A percentile compares a stretch with the other conserved stretches of the same genome.
Conservation (phyloP, 2,329 filamentous ascomycete genomes). For the Monilinia fructicola region DNA sequence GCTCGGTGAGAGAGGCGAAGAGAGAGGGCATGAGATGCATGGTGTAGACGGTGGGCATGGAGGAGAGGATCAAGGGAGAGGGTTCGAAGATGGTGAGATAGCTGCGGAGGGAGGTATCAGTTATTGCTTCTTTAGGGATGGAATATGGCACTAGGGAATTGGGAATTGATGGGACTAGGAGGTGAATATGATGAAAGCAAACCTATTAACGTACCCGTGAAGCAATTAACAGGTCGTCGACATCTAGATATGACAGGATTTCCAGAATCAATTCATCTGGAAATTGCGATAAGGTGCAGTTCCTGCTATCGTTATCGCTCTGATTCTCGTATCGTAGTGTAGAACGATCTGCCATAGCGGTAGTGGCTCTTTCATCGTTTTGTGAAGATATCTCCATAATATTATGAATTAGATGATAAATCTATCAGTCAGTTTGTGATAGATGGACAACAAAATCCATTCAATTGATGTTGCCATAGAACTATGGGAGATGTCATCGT, state of each 20-base stretch:
- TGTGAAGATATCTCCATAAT: not conserved
- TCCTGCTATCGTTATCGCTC: constrained; percentile 1
- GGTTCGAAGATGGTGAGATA: constrained; percentile 55
- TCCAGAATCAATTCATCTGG: constrained; percentile 45
- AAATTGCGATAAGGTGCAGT: constrained; percentile 17
- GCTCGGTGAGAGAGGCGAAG: constrained; percentile 59
- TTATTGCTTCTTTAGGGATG: not conserved
- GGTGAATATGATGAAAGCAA: not conserved
- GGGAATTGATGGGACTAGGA: too few species aligned
- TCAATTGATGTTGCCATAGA: constrained; percentile 2
- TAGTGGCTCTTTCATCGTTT: not conserved
- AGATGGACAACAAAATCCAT: not conserved
- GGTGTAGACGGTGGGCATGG: constrained; percentile 60
- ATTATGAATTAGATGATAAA: not conserved
- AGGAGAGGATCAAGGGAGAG: constrained; percentile 66
- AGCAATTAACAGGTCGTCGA: constrained; percentile 43
- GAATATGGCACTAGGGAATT: not conserved
- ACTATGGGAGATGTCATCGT: not conserved
- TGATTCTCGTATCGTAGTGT: not conserved
- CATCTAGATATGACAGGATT: constrained; percentile 47
- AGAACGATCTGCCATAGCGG: not conserved
- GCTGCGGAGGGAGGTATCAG: constrained; percentile 31
- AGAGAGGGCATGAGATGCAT: constrained; percentile 54
- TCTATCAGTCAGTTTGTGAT: not conserved
- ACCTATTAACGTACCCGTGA: constrained; percentile 12